Evolutionary conservation across 768 basidiomycete genomes (phyloP).

Genomic region (Lactarius trivialis): DNA sequence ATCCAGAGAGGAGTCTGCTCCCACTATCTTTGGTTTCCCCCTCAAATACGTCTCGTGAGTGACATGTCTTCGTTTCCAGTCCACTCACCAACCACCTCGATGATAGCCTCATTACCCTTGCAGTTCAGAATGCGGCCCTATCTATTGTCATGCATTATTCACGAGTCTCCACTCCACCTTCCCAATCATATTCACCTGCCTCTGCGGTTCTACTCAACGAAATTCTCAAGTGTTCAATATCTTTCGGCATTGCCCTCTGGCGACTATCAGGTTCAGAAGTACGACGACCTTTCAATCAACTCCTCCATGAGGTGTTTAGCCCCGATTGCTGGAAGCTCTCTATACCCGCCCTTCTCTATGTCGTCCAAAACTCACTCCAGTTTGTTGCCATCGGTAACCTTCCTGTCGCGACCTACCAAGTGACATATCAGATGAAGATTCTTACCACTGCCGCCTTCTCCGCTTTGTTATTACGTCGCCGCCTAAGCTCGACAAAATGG

Average conservation of each 20-base stretch:
- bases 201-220: conserved; percentile 93
- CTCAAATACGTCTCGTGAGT: conserved; percentile 77
- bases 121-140: conserved; percentile 90
- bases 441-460: conserved; percentile 93
- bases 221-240: conserved; percentile 88
- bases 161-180: conserved; percentile 74
- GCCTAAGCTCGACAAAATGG: conserved; percentile 75
- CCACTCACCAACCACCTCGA: conserved; percentile 7
- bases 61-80: not conserved
- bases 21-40: conserved; percentile 63
- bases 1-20: conserved; percentile 27
- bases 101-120: conserved; percentile 69
- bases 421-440: conserved; percentile 98
- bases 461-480: conserved; percentile 72
- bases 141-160: conserved; percentile 99
- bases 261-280: conserved; percentile 34
- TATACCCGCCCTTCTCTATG: conserved; percentile 91
- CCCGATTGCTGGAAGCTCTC: conserved; percentile 96
- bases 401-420: conserved; percentile 95
- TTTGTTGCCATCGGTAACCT: conserved; percentile 95
- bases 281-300: conserved; percentile 40
- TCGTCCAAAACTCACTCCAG: conserved; percentile 95
- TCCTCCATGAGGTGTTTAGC: conserved; percentile 75
- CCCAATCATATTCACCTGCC: conserved; percentile 85
- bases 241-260: conserved; percentile 66